Percentiles rank a stretch among this genome's conserved stretches.
Evolutionary conservation across 2,329 filamentous ascomycete genomes (phyloP).

Genomic region (Fusarium sp.): DNA sequence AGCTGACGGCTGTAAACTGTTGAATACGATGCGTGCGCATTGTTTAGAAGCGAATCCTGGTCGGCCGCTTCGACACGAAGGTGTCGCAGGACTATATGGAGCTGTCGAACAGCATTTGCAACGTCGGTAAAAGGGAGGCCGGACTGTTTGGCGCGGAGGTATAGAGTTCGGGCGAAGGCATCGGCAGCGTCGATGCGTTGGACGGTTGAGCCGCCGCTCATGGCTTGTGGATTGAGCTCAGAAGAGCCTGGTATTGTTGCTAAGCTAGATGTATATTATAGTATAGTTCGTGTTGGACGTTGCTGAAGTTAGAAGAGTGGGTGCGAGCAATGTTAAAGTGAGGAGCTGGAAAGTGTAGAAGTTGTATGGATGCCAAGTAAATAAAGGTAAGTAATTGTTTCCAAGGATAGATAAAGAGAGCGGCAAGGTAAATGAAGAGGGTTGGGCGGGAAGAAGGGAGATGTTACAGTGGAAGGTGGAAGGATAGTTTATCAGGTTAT

Average conservation of each 20-base stretch:
- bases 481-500: constrained; percentile 25
- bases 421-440: constrained; percentile 23
- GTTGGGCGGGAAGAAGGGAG: constrained; percentile 32
- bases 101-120: constrained; percentile 63
- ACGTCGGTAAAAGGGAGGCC: constrained; percentile 65
- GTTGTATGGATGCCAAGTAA: constrained; percentile 18
- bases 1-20: constrained; percentile 65
- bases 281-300: not conserved
- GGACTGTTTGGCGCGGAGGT: constrained; percentile 63
- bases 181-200: constrained; percentile 68
- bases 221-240: constrained; percentile 43
- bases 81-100: constrained; percentile 70
- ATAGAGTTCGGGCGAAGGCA: constrained; percentile 67
- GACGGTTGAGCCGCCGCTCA: constrained; percentile 53
- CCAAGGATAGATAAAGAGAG: constrained; percentile 14
- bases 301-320: not conserved
- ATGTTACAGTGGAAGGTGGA: constrained; percentile 10
- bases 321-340: constrained; percentile 2
- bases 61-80: constrained; percentile 70
- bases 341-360: constrained; percentile 7
- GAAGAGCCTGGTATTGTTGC: constrained; percentile 16
- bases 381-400: constrained; percentile 11
- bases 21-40: constrained; percentile 51
- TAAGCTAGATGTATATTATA: not conserved
- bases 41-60: constrained; percentile 67